Evolutionary conservation across 805 yeast species (phyloP), one percentile per base, ranked within the genome.

Genomic region (Zygosaccharomyces gambellarensis): DNA sequence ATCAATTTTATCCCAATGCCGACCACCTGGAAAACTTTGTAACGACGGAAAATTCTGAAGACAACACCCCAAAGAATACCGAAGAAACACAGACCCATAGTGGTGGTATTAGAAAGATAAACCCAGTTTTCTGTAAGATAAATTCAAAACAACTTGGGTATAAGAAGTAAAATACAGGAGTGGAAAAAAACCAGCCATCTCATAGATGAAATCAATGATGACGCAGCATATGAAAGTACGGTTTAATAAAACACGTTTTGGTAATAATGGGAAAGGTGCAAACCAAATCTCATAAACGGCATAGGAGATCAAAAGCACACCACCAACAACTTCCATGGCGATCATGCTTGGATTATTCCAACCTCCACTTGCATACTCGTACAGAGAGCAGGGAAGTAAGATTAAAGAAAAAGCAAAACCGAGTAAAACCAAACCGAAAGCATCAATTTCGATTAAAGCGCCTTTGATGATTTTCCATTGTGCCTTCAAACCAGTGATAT

Each of bases 321-420:
- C 66, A 51, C 78, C 78, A 52, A 72, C 64, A 39, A 71, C 65
- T 22, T 72, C 54, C 77, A 74, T 71, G 28, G 72, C 77, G 52
- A 75, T 74, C 59, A 75, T 61, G 44, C 69, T 65, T 19, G 74
- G 74, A 50, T 69, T 69, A 11, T 51, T 55, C 68, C 71, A 73
- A 4, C 64, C 65, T 36, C 64, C 61, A 25, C 57, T 50, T 17
- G 74, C 75, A 39, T 61, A 46, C 0, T 63, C 28, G 45, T 66
- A 61, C 4, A 73, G 56, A 3, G 74, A 70, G 47, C 70, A 67
- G 27, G 77, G 77, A 30, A 73, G 62, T 43, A 73, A 56, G 28
- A 73, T 58, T 21, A 72, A 55, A 29, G 71, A 43, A 61, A 71
- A 72, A 21, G 71, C 76, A 43, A 70, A 69, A 2, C 71, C 74